Percentiles rank a stretch among this genome's conserved stretches.
Evolutionary conservation across 2,329 filamentous ascomycete genomes (phyloP).

Genomic region (Botrytis deweyae): DNA sequence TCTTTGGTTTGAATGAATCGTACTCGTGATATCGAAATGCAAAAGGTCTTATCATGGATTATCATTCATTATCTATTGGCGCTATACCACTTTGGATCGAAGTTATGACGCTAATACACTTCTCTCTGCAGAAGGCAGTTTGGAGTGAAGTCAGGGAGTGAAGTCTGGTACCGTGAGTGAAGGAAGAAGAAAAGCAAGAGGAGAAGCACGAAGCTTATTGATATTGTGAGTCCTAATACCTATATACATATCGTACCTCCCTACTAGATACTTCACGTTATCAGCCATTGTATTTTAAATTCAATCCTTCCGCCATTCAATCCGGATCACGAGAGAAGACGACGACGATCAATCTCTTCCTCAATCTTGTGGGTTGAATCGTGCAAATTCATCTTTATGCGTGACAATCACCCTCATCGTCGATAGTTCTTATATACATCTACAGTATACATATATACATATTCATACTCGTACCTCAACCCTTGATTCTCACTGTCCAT

Average conservation of each 20-base stretch:
- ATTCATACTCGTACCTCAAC: background rate
- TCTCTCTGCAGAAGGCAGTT: background rate
- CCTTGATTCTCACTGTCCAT: background rate
- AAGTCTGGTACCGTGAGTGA: background rate
- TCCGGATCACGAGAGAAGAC: background rate
- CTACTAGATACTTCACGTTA: too few species aligned
- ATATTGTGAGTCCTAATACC: background rate
- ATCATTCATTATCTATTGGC: background rate
- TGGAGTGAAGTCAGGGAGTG: background rate
- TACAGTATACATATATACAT: background rate
- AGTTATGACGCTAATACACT: background rate
- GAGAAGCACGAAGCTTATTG: background rate
- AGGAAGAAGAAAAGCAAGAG: background rate
- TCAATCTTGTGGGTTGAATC: too few species aligned
- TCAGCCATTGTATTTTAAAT: background rate
- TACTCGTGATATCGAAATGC: slow-evolving; percentile 1
- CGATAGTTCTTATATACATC: background rate
- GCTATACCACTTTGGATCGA: background rate
- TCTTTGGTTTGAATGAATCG: background rate
- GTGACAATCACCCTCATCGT: background rate
- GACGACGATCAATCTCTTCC: background rate
- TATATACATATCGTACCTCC: too few species aligned
- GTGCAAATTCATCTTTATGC: background rate
- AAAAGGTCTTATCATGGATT: background rate
- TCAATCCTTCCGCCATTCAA: background rate